Conservation (phyloP, 2,329 filamentous ascomycete species). For the Albifimbria verrucaria region DNA sequence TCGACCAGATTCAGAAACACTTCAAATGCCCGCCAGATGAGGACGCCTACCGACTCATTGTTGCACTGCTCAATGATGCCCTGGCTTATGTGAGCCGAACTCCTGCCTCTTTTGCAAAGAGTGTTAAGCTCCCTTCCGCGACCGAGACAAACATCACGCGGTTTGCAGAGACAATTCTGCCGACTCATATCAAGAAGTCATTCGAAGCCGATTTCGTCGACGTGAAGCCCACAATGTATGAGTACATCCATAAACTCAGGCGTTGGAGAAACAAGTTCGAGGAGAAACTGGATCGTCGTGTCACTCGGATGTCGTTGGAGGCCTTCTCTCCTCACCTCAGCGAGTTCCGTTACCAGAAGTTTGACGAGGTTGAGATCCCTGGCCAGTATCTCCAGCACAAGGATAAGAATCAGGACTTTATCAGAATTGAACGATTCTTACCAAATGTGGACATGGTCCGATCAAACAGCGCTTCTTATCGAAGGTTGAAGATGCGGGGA, state of each 20-base stretch:
- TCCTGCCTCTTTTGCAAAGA: slow-evolving; percentile 81
- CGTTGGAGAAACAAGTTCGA: slow-evolving; percentile 98
- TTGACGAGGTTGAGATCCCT: slow-evolving; percentile 96
- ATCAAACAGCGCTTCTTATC: slow-evolving; percentile 85
- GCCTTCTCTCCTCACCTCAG: slow-evolving; percentile 85
- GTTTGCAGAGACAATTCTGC: slow-evolving; percentile 94
- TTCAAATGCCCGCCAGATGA: slow-evolving; percentile 99
- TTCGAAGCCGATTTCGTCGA: slow-evolving; percentile 97
- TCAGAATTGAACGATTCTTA: slow-evolving; percentile 94
- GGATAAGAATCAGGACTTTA: slow-evolving; percentile 98
- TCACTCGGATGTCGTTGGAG: slow-evolving; percentile 72
- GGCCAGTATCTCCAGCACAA: slow-evolving; percentile 96
- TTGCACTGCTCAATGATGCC: slow-evolving; percentile 94
- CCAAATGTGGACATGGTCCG: slow-evolving; percentile 92
- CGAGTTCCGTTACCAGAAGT: slow-evolving; percentile 96
- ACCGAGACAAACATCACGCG: slow-evolving; percentile 96
- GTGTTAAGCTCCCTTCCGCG: slow-evolving; percentile 82
- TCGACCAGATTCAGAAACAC: slow-evolving; percentile 97
- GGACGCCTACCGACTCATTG: slow-evolving; percentile 94
- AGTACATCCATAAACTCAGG: slow-evolving; percentile 96
- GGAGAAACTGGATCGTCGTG: slow-evolving; percentile 87
- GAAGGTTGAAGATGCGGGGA: slow-evolving; percentile 90
- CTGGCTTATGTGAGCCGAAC: slow-evolving; percentile 88
- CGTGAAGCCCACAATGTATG: slow-evolving; percentile 94
- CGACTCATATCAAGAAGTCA: slow-evolving; percentile 88